Base-by-base conservation (phyloP, 2,329 filamentous ascomycete genomes). In the Lasiodiplodia hormozganensis region DNA sequence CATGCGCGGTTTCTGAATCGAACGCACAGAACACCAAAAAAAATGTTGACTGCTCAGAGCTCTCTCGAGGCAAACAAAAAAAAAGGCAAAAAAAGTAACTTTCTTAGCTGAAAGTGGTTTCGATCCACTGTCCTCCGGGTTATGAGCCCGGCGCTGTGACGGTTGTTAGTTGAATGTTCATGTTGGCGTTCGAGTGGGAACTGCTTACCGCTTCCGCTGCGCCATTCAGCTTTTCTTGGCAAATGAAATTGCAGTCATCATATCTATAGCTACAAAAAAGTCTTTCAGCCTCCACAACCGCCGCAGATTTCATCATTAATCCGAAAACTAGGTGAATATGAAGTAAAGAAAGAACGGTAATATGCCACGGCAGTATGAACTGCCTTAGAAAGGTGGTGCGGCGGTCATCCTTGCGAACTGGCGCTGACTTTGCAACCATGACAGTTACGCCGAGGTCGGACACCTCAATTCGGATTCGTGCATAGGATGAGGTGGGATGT, bases 71-170 rank as follows among this genome's bases (percentile, higher is more conserved):
- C 40, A 18, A n/a, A 43, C 40, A 43, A 18, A 43, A n/a, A 43
- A n/a, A 18, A 40, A 14, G 16, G 18, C 3, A n/a, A 47, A 47
- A 47, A 47, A 47, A 47, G 21, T 3, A 47, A 47, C 43, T 47
- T 47, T 47, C 43, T 34, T 69, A 69, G 68, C 68, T 69, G 62
- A 69, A 67, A 60, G 62, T 71, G 73, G 73, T 75, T 75, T 75
- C 73, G 73, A 75, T 75, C 73, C 73, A 71, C 67, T 72, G 73
- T 74, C 73, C 73, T 75, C 73, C 73, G 73, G 73, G 73, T 75
- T 75, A 75, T 75, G 73, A 75, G 73, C 73, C 73, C 73, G 73
- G 73, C 73, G 73, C 60, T 58, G n/a, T 38, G 10, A 10, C 2
- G 11, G 11, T n/a, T 51, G 25, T 51, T 49, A 51, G 43, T 49